Evolutionary conservation across 768 basidiomycete genomes (phyloP).

Genomic region (Rhodotorula toruloides): DNA sequence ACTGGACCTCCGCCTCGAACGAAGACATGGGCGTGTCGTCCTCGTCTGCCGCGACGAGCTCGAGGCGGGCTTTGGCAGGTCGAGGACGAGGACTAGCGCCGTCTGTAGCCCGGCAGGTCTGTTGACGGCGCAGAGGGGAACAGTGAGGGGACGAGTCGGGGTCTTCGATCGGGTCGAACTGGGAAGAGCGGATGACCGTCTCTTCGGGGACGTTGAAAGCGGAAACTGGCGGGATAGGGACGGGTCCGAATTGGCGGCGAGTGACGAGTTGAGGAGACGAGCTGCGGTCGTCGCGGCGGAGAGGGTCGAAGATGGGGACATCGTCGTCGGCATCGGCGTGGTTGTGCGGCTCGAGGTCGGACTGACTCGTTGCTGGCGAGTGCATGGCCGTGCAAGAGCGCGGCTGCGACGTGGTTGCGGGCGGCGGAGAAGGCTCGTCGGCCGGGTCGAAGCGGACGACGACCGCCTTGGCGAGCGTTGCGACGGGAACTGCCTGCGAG

Average conservation of each 20-base stretch:
- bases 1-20: slow-evolving; percentile 3
- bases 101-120: background rate
- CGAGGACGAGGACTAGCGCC: background rate
- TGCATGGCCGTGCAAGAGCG: slow-evolving; percentile 1
- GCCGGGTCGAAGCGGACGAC: background rate
- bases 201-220: slow-evolving; percentile 6
- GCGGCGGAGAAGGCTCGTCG: no score
- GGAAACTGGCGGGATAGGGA: slow-evolving; percentile 7
- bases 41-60: slow-evolving; percentile 8
- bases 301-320: slow-evolving; percentile 8
- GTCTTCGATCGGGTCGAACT: slow-evolving; percentile 33
- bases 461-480: background rate
- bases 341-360: slow-evolving; percentile 12
- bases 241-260: background rate
- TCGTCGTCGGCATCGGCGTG: background rate
- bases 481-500: slow-evolving; percentile 10
- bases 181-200: slow-evolving; percentile 4
- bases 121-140: background rate
- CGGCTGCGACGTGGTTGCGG: background rate
- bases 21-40: background rate
- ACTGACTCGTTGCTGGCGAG: slow-evolving; percentile 20
- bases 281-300: background rate
- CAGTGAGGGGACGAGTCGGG: slow-evolving; percentile 27
- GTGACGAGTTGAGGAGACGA: background rate
- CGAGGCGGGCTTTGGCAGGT: slow-evolving; percentile 2